These are phyloP conservation scores for Yarrowia galli DNA, from an alignment of 1,139 yeast genomes.

Conservation along the genomic window DNA sequence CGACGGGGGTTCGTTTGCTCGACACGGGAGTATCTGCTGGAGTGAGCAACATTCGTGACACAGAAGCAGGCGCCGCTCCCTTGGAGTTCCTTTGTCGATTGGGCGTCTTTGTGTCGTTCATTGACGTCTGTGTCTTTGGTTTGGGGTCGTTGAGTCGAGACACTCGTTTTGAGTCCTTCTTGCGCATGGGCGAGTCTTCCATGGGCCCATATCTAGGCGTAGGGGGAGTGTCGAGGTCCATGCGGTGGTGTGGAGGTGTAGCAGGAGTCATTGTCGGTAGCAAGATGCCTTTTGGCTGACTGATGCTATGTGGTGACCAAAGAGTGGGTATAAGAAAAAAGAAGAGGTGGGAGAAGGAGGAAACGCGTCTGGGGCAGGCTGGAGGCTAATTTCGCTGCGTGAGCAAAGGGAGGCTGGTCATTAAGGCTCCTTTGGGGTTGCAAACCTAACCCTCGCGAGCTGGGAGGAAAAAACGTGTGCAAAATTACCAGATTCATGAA, in stretches of 20 bases:
- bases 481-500: neutral
- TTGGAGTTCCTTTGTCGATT: neutral
- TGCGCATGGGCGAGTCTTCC: slow-evolving; percentile 30
- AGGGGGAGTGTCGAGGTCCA: slow-evolving; percentile 31
- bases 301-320: slow-evolving; percentile 35
- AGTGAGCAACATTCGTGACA: slow-evolving; percentile 24
- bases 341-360: neutral
- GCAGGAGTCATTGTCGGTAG: slow-evolving; percentile 22
- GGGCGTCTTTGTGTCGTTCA: slow-evolving; percentile 7
- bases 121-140: neutral
- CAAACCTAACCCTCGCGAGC: slow-evolving; percentile 27
- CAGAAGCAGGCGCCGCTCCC: neutral
- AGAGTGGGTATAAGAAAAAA: slow-evolving; percentile 27
- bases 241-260: slow-evolving; percentile 23
- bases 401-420: slow-evolving; percentile 32
- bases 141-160: neutral
- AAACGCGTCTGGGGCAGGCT: slow-evolving; percentile 18
- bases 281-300: neutral
- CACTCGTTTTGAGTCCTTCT: neutral
- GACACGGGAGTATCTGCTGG: slow-evolving; percentile 31
- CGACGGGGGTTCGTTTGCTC: slow-evolving; percentile 18
- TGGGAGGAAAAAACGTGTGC: neutral
- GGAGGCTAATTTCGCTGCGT: slow-evolving; percentile 2
- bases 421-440: neutral
- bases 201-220: slow-evolving; percentile 36